Base-by-base conservation (phyloP, 2,329 filamentous ascomycete species). In the Ploettnerulaceae sp. region DNA sequence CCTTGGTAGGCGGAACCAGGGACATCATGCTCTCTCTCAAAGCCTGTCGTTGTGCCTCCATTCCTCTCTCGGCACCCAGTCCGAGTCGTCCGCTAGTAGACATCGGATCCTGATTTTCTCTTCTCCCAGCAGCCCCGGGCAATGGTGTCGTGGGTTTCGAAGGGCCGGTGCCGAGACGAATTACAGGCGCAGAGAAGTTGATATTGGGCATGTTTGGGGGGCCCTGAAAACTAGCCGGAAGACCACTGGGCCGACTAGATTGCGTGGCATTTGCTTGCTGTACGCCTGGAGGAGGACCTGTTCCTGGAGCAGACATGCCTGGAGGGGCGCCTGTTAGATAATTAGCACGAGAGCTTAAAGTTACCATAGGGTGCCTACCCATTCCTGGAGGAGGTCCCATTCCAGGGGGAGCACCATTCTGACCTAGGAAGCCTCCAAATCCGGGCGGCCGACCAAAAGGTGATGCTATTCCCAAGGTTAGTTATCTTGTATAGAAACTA, bases 101-200 rank as follows among this genome's bases (percentile, higher is more conserved):
- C 48, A 67, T 58, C 12, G 66, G 66, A 40, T 67, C 64, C 29
- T 67, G 66, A 50, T 66, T 66, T 42, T 79, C 74, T 52, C 73
- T 69, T 33, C 75, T 73, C 26, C 62, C 61, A 35, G 70, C 67
- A 11, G 62, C 59, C 26, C 67, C 66, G 53, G 68, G 62, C 14
- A 54, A 39, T 2, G 61, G 58, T 17, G 59, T 58, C n/a, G 67
- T 64, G 20, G 82, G 72, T 61, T 88, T 88, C n/a, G 77, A 68
- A 2, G 81, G 78, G 3, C 83, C 78, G 1, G 89, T 91, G 32
- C 91, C 93, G 35, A 98, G 77, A 45, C 93, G 86, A 63, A 98
- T 97, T 50, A 97, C 89, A 47, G 91, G 90, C 26, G 93, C 93
- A 62, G 87, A 95, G 73, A 97, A 95, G 72, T 98, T 96, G 73